Evolutionary conservation across 495 filamentous ascomycete species (phyloP).

Genomic region (Penicillium simplicissimum): DNA sequence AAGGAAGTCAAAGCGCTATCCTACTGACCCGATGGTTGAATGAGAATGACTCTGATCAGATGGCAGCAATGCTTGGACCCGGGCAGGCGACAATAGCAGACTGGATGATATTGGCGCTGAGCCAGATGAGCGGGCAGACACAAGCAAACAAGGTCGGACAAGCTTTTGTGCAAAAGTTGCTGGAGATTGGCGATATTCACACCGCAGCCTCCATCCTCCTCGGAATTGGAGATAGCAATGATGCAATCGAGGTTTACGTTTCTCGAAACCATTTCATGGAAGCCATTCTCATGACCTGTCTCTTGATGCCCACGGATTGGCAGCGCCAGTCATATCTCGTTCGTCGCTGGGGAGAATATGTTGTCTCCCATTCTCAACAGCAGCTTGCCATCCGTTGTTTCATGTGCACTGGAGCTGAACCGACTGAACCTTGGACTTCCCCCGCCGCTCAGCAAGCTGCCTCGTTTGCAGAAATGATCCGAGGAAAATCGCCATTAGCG

Average conservation of each 20-base stretch:
- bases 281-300: constrained; percentile 76
- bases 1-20: constrained; percentile 72
- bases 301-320: constrained; percentile 79
- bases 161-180: constrained; percentile 85
- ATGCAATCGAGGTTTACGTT: constrained; percentile 95
- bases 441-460: constrained; percentile 72
- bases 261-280: constrained; percentile 92
- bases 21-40: constrained; percentile 90
- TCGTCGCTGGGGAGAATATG: constrained; percentile 92
- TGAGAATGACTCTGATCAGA: constrained; percentile 77
- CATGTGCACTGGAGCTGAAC: constrained; percentile 75
- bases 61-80: constrained; percentile 70
- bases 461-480: constrained; percentile 36
- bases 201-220: constrained; percentile 88
- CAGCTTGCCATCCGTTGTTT: constrained; percentile 92
- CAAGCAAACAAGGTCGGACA: constrained; percentile 89
- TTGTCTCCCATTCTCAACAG: constrained; percentile 81
- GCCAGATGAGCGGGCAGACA: constrained; percentile 74
- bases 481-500: constrained; percentile 46
- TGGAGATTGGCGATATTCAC: constrained; percentile 89
- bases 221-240: constrained; percentile 87
- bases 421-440: constrained; percentile 80
- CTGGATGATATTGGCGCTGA: constrained; percentile 96
- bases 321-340: constrained; percentile 84
- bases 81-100: constrained; percentile 86